Base-by-base conservation (phyloP, 2,329 filamentous ascomycete genomes). In the Pseudogymnoascus sp. region DNA sequence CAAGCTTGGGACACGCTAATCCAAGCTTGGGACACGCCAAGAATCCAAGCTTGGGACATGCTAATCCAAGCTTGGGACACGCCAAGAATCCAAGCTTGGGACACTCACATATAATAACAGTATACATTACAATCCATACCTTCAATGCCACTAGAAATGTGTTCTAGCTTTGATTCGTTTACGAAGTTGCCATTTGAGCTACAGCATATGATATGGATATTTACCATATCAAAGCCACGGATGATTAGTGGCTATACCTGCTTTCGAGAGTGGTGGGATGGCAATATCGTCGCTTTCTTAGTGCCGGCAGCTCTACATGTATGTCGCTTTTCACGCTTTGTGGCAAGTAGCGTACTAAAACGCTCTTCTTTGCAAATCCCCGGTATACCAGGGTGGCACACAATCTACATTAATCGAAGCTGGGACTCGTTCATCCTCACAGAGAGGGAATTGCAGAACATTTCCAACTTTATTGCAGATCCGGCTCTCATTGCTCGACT, bases 101-200 rank as follows among this genome's bases (percentile, higher is more conserved):
- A 21, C n/a, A 21, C 37, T 16, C 25, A 6, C 14, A n/a, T 16
- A 40, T 40, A 40, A n/a, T 40, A 40, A 40, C 12, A 40, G n/a
- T 7, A 40, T 40, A 16, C 37, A 8, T 7, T n/a, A 40, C 1
- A 40, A 40, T 14, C 5, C n/a, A 16, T n/a, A 40, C 37, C 37
- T 40, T 40, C 5, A 40, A 40, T 40, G 37, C 37, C 25, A 60
- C 36, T 18, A 64, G 43, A 21, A 31, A 34, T 43, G 25, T 61
- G 34, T 64, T 38, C 43, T 53, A 60, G 36, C 38, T 65, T 64
- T 56, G 37, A 36, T 56, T 34, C n/a, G 28, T 63, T 65, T 61
- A 36, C 36, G 62, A 65, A 64, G 62, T 65, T 65, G 49, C 60
- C 63, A 64, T 56, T 64, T 49, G 61, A 66, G 42, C 65, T 66